Conservation (phyloP, 2,329 filamentous ascomycete species). For the Phialophora chinensis region DNA sequence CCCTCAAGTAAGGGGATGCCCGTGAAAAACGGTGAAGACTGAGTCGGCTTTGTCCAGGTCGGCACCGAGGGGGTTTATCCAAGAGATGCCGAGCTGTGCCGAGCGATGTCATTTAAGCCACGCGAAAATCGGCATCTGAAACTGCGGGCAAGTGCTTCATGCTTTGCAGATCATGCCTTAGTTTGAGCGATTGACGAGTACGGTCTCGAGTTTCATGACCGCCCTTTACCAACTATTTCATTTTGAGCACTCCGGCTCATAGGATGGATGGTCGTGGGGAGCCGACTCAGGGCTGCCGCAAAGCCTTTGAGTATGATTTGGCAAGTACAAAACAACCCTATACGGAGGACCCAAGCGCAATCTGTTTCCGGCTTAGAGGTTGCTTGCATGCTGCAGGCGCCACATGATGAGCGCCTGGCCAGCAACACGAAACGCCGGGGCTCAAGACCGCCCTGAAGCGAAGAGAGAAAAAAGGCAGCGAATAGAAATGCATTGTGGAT, state of each 20-base stretch:
- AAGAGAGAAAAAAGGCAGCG: neutral
- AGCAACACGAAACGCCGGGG: neutral
- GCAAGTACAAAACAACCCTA: constrained; percentile 5
- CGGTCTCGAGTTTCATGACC: constrained; percentile 12
- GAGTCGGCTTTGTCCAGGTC: neutral
- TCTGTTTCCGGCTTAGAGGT: constrained; percentile 7
- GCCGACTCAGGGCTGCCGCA: neutral
- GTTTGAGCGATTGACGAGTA: constrained; percentile 12
- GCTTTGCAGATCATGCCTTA: constrained; percentile 15
- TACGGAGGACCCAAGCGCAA: neutral
- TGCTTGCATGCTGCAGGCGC: constrained; percentile 22
- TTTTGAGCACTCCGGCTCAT: neutral
- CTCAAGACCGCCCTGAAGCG: neutral
- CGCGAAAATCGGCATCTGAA: constrained; percentile 5
- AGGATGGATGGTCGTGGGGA: neutral
- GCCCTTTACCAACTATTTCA: constrained; percentile 1
- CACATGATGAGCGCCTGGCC: constrained; percentile 13
- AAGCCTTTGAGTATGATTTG: neutral
- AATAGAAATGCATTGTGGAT: neutral
- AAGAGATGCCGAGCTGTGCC: constrained; percentile 1
- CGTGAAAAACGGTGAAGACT: neutral
- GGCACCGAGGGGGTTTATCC: neutral
- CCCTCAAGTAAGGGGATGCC: too few relatives aligned
- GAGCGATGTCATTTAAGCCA: constrained; percentile 10
- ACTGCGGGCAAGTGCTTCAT: constrained; percentile 2